Evolutionary conservation across 164 flowering plant genomes (phyloP).

Genomic region (Paratinospora sagittata): DNA sequence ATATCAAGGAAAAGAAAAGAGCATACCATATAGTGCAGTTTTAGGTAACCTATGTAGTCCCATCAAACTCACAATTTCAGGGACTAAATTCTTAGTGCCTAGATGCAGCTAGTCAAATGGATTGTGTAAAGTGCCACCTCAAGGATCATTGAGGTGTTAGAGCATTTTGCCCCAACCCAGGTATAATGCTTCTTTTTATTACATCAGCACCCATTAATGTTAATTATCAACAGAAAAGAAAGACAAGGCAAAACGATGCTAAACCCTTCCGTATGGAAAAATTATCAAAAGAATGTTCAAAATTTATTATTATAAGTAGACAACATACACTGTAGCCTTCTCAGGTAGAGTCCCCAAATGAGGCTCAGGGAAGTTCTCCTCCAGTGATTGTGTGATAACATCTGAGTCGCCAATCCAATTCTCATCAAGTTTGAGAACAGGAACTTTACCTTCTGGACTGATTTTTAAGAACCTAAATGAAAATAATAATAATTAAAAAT

Average conservation of each 20-base stretch:
- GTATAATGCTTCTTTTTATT: neutral
- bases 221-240: neutral
- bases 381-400: slow-evolving; percentile 70
- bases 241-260: neutral
- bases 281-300: neutral
- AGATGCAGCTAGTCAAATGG: neutral
- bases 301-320: neutral
- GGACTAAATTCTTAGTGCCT: neutral
- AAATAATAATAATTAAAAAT: too few relatives aligned
- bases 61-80: neutral
- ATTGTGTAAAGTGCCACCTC: neutral
- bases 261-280: neutral
- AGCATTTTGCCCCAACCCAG: too few relatives aligned
- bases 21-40: neutral
- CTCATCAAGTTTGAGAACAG: slow-evolving; percentile 73
- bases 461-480: slow-evolving; percentile 62
- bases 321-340: slow-evolving; percentile 74
- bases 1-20: neutral
- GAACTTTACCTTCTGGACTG: slow-evolving; percentile 88
- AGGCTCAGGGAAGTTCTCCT: slow-evolving; percentile 81
- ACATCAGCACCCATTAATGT: too few relatives aligned
- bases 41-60: neutral
- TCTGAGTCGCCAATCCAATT: slow-evolving; percentile 94
- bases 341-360: slow-evolving; percentile 75
- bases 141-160: too few relatives aligned